These are phyloP conservation scores for Mucor mucedo DNA, from an alignment of 371 early-diverging fungal genomes.

Conservation along the genomic window DNA sequence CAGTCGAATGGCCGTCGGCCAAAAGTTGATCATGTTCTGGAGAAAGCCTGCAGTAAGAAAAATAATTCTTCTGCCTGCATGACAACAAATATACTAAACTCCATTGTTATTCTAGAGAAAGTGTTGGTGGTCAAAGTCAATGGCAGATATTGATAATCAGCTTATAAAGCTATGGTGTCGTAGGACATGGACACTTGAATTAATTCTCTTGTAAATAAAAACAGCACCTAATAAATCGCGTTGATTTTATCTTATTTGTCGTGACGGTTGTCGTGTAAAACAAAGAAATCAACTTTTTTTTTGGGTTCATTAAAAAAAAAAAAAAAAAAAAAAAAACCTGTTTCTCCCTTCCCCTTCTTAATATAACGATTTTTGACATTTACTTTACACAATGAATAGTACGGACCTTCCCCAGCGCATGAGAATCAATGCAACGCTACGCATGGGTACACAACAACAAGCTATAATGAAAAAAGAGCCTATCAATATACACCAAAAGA, in stretches of 20 bases:
- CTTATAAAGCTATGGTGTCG: constrained; percentile 70
- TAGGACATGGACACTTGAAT: constrained; percentile 75
- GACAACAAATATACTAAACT: no score
- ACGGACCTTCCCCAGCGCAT: not conserved
- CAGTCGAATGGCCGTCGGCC: constrained; percentile 62
- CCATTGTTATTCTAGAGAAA: not conserved
- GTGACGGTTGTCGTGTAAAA: not conserved
- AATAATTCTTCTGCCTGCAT: no score
- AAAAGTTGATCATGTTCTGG: constrained; percentile 75
- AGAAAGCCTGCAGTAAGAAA: constrained; percentile 71
- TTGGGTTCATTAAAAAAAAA: no score
- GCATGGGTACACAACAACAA: not conserved
- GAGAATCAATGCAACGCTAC: not conserved
- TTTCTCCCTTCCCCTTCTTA: no score
- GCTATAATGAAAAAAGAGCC: not conserved
- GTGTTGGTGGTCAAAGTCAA: constrained; percentile 70
- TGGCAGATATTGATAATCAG: constrained; percentile 53
- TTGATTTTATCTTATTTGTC: not conserved
- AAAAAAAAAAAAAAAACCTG: no score
- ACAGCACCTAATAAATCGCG: not conserved
- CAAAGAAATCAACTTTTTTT: no score
- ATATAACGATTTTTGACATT: no score
- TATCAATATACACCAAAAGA: not conserved
- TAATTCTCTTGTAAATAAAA: constrained; percentile 59
- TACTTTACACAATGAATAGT: not conserved